phyloP scores from a whole-genome alignment of 2,329 filamentous ascomycete species.

The Ciborinia camelliae region DNA sequence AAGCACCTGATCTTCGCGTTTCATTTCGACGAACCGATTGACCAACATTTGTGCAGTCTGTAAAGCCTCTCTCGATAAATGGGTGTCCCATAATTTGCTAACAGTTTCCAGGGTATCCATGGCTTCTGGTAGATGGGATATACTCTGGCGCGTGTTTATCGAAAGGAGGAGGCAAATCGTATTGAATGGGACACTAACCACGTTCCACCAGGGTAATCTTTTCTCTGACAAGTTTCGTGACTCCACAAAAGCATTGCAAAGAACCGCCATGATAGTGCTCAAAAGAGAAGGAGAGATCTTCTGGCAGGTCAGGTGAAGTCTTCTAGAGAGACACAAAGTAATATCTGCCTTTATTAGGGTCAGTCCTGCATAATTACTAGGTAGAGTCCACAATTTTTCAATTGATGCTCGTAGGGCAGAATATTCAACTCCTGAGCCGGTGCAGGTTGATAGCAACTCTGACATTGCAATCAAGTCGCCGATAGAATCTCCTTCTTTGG shows the following conservation, averaged over 20 bases:
- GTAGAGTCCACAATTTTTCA: constrained; percentile 13
- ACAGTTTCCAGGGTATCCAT: constrained; percentile 25
- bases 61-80: constrained; percentile 28
- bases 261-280: constrained; percentile 19
- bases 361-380: constrained; percentile 7
- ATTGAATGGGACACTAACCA: constrained; percentile 28
- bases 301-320: constrained; percentile 16
- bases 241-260: constrained; percentile 25
- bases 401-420: constrained; percentile 4
- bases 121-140: constrained; percentile 24
- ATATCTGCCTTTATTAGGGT: constrained; percentile 25
- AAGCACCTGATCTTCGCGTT: constrained; percentile 20
- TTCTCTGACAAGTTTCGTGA: constrained; percentile 20
- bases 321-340: constrained; percentile 26
- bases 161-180: constrained; percentile 27
- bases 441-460: constrained; percentile 20
- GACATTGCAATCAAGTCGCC: constrained; percentile 23
- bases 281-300: constrained; percentile 11
- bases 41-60: constrained; percentile 29
- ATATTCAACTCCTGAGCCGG: background rate
- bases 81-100: constrained; percentile 22
- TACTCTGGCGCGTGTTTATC: constrained; percentile 24
- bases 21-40: constrained; percentile 24
- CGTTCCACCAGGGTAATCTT: constrained; percentile 29
- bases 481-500: constrained; percentile 22